Conservation (phyloP, 257 asterid species). For the Euphrasia confusa region DNA sequence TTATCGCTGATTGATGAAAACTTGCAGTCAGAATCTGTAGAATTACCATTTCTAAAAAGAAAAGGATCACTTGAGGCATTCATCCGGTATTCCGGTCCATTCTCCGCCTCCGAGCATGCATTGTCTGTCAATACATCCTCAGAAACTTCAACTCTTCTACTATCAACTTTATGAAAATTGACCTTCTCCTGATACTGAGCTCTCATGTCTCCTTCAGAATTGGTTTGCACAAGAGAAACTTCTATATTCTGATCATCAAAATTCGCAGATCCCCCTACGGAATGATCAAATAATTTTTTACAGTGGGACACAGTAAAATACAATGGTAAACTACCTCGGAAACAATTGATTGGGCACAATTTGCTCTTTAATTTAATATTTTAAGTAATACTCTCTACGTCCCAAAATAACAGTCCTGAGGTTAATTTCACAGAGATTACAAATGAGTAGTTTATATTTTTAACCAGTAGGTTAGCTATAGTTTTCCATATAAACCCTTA, state of each 20-base stretch:
- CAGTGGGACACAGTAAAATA: background rate
- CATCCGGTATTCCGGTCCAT: constrained; percentile 29
- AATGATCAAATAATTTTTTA: background rate
- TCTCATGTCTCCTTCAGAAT: constrained; percentile 29
- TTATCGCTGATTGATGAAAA: constrained; percentile 30
- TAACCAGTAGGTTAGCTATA: too few species aligned
- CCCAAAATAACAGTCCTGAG: too few species aligned
- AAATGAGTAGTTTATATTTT: too few species aligned
- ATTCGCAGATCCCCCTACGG: constrained; percentile 29
- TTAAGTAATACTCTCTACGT: background rate
- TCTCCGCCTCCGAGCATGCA: constrained; percentile 30
- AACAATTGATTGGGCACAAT: background rate
- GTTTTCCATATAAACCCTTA: too few species aligned
- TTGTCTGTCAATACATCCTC: constrained; percentile 31
- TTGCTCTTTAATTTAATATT: background rate
- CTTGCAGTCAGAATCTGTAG: constrained; percentile 30
- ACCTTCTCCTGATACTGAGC: constrained; percentile 24
- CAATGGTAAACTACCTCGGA: background rate
- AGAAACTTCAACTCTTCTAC: constrained; percentile 32
- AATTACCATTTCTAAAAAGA: constrained; percentile 36
- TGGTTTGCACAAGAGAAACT: constrained; percentile 13
- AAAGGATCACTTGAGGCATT: constrained; percentile 43
- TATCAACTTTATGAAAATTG: constrained; percentile 24
- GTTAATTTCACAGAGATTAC: background rate
- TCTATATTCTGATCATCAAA: constrained; percentile 32